A percentile compares a stretch with the other conserved stretches of the same genome.
phyloP scores from a whole-genome alignment of 2,329 filamentous ascomycete species.

The Phaeosphaeria sp. region DNA sequence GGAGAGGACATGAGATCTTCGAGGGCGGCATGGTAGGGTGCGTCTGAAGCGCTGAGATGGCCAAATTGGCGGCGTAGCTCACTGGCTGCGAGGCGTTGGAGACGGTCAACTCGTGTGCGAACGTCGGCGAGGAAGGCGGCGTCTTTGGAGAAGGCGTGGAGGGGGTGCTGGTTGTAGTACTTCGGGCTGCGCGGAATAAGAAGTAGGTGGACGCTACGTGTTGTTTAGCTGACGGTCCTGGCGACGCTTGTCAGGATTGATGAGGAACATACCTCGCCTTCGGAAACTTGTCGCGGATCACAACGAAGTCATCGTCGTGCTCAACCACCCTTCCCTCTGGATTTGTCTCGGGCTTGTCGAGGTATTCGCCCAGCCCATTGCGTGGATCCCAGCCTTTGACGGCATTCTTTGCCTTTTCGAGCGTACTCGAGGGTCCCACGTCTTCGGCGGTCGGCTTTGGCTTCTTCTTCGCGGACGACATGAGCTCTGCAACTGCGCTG shows the following conservation, averaged over 20 bases:
- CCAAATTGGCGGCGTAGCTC: slow-evolving; percentile 77
- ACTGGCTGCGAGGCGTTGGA: slow-evolving; percentile 70
- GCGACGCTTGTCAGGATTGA: not conserved
- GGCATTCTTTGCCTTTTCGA: slow-evolving; percentile 12
- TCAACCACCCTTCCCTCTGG: slow-evolving; percentile 67
- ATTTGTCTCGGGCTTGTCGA: slow-evolving; percentile 66
- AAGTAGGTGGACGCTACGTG: slow-evolving; percentile 76
- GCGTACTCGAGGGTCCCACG: slow-evolving; percentile 1
- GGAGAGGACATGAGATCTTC: slow-evolving; percentile 56
- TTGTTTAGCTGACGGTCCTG: not conserved
- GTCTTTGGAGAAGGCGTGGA: slow-evolving; percentile 74
- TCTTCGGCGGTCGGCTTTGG: slow-evolving; percentile 16
- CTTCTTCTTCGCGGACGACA: slow-evolving; percentile 51
- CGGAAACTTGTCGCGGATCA: slow-evolving; percentile 83
- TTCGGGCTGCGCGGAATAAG: slow-evolving; percentile 76
- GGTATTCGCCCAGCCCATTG: slow-evolving; percentile 72
- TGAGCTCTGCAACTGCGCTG: slow-evolving; percentile 54
- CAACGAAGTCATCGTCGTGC: slow-evolving; percentile 72
- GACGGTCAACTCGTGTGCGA: slow-evolving; percentile 64
- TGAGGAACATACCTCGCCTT: slow-evolving; percentile 60
- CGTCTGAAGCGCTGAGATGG: slow-evolving; percentile 67
- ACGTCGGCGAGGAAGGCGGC: slow-evolving; percentile 70
- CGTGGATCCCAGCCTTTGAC: slow-evolving; percentile 50
- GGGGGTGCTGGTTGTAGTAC: slow-evolving; percentile 72
- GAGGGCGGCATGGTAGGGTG: slow-evolving; percentile 64